These are phyloP conservation scores for Phanerodontia chrysosporium DNA, from an alignment of 768 basidiomycete species.

Conservation along the genomic window DNA sequence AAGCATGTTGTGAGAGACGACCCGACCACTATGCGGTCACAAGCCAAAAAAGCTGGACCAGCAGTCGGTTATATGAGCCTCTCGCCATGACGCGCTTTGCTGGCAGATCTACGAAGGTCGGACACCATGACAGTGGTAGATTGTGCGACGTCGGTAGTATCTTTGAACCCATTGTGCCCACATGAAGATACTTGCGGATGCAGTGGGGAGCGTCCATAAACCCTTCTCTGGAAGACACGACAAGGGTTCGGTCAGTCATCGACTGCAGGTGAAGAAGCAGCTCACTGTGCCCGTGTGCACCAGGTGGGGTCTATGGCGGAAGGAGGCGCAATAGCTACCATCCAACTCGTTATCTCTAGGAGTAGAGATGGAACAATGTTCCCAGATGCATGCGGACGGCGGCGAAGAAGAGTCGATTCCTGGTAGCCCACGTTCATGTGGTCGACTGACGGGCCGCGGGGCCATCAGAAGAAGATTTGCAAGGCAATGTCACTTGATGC, in stretches of 20 bases:
- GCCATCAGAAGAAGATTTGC: background rate
- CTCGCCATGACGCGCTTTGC: background rate
- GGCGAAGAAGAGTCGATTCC: background rate
- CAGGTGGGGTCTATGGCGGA: background rate
- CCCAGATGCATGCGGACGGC: background rate
- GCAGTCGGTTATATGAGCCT: background rate
- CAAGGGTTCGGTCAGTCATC: background rate
- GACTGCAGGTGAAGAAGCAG: background rate
- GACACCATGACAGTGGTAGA: background rate
- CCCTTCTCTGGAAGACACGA: background rate
- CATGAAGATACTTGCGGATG: background rate
- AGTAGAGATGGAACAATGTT: background rate
- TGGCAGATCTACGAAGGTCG: background rate
- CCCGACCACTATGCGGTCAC: no score
- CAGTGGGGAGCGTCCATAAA: background rate
- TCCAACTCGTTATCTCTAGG: background rate
- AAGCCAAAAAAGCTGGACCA: no score
- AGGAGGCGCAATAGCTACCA: background rate
- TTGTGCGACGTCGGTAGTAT: background rate
- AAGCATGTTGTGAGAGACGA: background rate
- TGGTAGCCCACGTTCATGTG: background rate
- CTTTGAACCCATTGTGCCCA: background rate
- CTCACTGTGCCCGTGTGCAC: background rate
- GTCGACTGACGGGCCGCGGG: background rate
- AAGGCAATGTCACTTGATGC: background rate